Conservation (phyloP, 208 protist genomes). For the Acanthamoeba triangularis region DNA sequence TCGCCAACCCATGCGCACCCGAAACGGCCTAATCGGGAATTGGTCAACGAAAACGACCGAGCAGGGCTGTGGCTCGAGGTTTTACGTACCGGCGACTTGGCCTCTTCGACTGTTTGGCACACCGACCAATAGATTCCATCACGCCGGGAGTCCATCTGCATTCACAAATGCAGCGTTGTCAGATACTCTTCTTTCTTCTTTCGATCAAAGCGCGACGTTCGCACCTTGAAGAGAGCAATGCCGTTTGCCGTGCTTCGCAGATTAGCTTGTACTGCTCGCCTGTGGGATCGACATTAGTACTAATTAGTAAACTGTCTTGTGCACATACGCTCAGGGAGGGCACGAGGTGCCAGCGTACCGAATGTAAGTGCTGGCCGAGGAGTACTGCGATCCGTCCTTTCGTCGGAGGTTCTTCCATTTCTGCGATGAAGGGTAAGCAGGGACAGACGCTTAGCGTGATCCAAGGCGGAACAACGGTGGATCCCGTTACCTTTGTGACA, state of each 20-base stretch:
- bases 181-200: not conserved
- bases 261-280: slow-evolving; percentile 55
- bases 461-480: not conserved
- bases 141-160: not conserved
- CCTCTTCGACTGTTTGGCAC: slow-evolving; percentile 1
- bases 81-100: not conserved
- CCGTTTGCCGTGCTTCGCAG: slow-evolving; percentile 44
- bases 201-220: not conserved
- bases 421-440: not conserved
- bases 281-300: not conserved
- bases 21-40: not conserved
- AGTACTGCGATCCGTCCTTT: slow-evolving; percentile 61
- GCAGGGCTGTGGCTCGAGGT: not conserved
- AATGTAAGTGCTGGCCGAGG: slow-evolving; percentile 53
- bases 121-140: not conserved
- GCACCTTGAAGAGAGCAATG: slow-evolving; percentile 63
- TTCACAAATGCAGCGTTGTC: not conserved
- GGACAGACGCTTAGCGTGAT: not conserved
- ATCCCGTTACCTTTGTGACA: slow-evolving; percentile 42
- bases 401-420: slow-evolving; percentile 61
- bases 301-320: too few species aligned
- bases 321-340: not conserved
- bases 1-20: not conserved
- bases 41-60: too few species aligned
- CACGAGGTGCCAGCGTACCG: not conserved